A percentile compares a stretch with the other conserved stretches of the same genome.
Conservation (phyloP, 108 stramenopile species). For the Cylindrotheca closterium region DNA sequence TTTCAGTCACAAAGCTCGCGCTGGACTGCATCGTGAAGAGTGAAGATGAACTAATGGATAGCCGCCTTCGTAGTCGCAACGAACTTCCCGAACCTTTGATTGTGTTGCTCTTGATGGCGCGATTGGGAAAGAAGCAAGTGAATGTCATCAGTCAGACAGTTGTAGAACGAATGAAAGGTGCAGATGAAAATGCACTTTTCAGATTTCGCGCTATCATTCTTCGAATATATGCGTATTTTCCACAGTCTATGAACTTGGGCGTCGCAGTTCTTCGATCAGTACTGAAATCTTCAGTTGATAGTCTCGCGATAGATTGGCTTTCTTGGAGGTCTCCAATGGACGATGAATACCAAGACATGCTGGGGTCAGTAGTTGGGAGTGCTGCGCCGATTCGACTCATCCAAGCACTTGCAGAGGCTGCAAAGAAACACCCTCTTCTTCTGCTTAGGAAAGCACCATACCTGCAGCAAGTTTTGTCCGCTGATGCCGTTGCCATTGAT, state of each 20-base stretch:
- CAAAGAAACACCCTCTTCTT: slow-evolving; percentile 66
- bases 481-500: slow-evolving; percentile 40
- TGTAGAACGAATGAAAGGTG: slow-evolving; percentile 25
- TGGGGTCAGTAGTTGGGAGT: slow-evolving; percentile 22
- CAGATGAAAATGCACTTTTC: not conserved
- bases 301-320: slow-evolving; percentile 27
- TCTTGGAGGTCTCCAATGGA: slow-evolving; percentile 57
- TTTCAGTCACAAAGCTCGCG: slow-evolving; percentile 15
- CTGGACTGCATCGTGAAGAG: slow-evolving; percentile 14
- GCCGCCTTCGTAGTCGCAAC: slow-evolving; percentile 21
- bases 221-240: slow-evolving; percentile 52
- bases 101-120: slow-evolving; percentile 40
- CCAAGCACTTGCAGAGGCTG: slow-evolving; percentile 37
- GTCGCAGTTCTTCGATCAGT: slow-evolving; percentile 36
- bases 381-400: slow-evolving; percentile 29
- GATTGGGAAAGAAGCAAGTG: slow-evolving; percentile 31
- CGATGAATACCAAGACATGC: slow-evolving; percentile 41
- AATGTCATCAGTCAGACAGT: slow-evolving; percentile 29
- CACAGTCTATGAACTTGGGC: slow-evolving; percentile 43
- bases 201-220: slow-evolving; percentile 32
- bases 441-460: slow-evolving; percentile 44
- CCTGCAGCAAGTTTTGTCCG: slow-evolving; percentile 36
- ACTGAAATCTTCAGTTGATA: slow-evolving; percentile 47
- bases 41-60: not conserved
- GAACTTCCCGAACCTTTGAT: slow-evolving; percentile 46